Percentiles rank a stretch among this genome's conserved stretches.
These are phyloP conservation scores for Aschersonia sp. DNA, from an alignment of 2,329 filamentous ascomycete genomes.

Conservation along the genomic window DNA sequence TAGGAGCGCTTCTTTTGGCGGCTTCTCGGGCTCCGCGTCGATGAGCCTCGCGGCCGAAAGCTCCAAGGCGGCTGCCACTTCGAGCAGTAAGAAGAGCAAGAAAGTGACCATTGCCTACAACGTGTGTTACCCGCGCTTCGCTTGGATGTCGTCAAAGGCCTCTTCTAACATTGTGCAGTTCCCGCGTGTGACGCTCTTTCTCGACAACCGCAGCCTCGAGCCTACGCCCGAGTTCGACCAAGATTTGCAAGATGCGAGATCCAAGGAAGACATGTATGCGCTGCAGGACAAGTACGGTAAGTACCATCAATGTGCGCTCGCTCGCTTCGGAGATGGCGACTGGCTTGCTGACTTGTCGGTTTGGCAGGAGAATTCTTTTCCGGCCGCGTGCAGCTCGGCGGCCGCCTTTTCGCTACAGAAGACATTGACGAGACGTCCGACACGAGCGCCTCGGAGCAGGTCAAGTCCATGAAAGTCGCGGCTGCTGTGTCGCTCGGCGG, in stretches of 20 bases:
- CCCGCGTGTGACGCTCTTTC: constrained; percentile 2
- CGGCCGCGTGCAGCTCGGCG: constrained; percentile 2
- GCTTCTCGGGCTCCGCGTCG: background rate
- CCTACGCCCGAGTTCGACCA: background rate
- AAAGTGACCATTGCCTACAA: constrained; percentile 4
- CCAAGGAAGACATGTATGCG: background rate
- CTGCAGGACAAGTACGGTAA: background rate
- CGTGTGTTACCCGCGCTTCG: background rate
- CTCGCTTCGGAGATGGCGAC: too few relatives aligned
- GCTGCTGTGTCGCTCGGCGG: background rate
- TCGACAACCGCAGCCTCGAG: constrained; percentile 3
- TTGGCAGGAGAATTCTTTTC: constrained; percentile 2
- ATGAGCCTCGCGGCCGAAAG: background rate
- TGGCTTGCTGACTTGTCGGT: background rate
- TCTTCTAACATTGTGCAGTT: background rate
- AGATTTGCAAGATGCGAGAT: background rate
- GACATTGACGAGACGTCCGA: background rate
- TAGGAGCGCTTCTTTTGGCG: background rate
- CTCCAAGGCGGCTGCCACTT: background rate
- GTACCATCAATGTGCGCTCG: background rate
- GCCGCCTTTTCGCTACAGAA: constrained; percentile 3
- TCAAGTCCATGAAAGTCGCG: constrained; percentile 1
- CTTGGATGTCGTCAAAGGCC: too few relatives aligned
- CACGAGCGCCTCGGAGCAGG: background rate
- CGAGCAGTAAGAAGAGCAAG: background rate